Conservation (phyloP, 306 rosid species). For the Rubus idaeus region DNA sequence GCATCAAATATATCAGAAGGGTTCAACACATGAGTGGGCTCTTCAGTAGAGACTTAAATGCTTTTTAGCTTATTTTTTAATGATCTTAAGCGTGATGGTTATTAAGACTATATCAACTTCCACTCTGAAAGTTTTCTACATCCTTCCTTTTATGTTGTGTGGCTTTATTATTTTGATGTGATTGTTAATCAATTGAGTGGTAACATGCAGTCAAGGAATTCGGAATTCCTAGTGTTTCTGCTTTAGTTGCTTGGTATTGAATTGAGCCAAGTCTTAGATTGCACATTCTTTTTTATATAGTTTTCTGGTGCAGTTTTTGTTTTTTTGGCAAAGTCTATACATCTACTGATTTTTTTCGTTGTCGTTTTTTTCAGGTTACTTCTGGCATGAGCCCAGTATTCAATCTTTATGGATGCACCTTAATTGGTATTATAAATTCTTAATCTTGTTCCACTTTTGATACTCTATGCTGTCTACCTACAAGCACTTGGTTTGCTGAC, state of each 20-base stretch:
- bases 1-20: background rate
- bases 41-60: too few relatives aligned
- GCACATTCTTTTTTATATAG: background rate
- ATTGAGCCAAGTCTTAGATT: conserved; percentile 2
- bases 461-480: background rate
- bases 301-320: background rate
- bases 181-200: background rate
- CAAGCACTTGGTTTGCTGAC: background rate
- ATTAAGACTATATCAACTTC: background rate
- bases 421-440: conserved; percentile 57
- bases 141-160: background rate
- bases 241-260: background rate
- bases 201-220: background rate
- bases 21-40: background rate
- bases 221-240: background rate
- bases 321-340: too few relatives aligned
- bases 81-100: background rate
- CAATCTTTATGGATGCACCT: conserved; percentile 82
- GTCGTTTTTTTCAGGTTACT: conserved; percentile 59
- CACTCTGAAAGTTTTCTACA: background rate
- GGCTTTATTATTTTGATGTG: background rate
- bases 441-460: conserved; percentile 10
- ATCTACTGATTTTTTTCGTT: background rate
- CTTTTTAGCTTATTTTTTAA: background rate
- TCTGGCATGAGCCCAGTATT: conserved; percentile 88